Base-by-base conservation (phyloP, 192 early-diverging fungal genomes). In the Coemansia sp. region DNA sequence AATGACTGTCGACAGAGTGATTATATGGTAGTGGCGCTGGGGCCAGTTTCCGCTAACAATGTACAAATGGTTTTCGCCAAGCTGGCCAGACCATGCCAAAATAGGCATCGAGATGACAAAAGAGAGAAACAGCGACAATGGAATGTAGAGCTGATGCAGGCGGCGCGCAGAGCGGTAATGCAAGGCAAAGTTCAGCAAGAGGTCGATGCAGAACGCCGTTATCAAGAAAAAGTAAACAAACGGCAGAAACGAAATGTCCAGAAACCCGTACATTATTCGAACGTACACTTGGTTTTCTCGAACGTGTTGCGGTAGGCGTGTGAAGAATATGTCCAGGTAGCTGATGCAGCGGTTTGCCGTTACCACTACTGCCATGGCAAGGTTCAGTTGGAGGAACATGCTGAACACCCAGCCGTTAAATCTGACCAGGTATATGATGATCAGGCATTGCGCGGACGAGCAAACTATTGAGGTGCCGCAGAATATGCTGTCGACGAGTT, bases 151-250 rank as follows among this genome's bases (percentile, higher is more conserved):
- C 19, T 29, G 56, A 59, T 81, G 79, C 45, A 81, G 23, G 11
- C 63, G 67, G 15, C 79, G 69, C 3, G 70, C 65, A 2, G 79
- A 76, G 43, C 79, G 70, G 65, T 81, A 81, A 53, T 72, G 66
- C 19, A 81, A 58, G 15, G 79, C 79, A 70, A 81, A 81, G 62
- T 81, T 81, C 25, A 81, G 64, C 70, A 81, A 61, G 40, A 81
- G 62, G 65, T 81, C 79, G 59, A 81, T 69, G 36, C 66, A 81
- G 38, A 81, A 81, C 46, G 79, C 79, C 13, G 79, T 76, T n/a
- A 81, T 81, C 9, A 81, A 67, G 50, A 81, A 81, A 62, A 81
- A 81, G 32, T 81, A 81, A 36, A 70, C 65, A 60, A 76, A 81
- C 23, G 79, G 79, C 43, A 81, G 59, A 40, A 81, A 73, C 57